A percentile compares a stretch with the other conserved stretches of the same genome.
These are phyloP conservation scores for Cyanidium caldarium DNA, from an alignment of 23 red algal genomes.

Conservation along the genomic window DNA sequence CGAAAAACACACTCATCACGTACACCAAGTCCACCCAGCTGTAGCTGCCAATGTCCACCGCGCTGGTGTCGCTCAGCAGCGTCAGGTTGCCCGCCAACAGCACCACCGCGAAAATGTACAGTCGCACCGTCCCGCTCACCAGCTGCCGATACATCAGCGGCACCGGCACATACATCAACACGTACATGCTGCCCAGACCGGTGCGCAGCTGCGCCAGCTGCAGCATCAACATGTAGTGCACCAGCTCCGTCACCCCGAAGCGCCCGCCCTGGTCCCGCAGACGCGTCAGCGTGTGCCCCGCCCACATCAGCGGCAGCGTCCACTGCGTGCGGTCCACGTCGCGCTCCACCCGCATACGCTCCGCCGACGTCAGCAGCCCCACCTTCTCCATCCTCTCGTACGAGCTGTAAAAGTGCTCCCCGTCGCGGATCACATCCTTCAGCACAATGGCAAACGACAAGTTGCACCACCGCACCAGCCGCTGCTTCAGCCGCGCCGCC, in stretches of 20 bases:
- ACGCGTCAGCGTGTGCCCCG: not conserved
- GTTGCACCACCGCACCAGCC: conserved; percentile 4
- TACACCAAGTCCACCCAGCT: conserved; percentile 1
- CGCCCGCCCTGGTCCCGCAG: not conserved
- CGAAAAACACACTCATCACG: not conserved
- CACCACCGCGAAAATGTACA: not conserved
- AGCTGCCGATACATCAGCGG: conserved; percentile 4
- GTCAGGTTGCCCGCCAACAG: not conserved
- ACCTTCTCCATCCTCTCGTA: not conserved
- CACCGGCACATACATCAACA: not conserved
- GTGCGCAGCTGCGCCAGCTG: not conserved
- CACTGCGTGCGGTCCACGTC: not conserved
- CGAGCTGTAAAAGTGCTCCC: not conserved
- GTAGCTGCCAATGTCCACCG: not conserved
- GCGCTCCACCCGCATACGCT: not conserved
- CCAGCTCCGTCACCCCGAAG: not conserved
- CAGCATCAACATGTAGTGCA: not conserved
- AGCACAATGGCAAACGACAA: not conserved
- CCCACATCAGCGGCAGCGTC: conserved; percentile 6
- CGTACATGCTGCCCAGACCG: conserved; percentile 6
- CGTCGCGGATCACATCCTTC: not conserved
- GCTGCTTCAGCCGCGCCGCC: not conserved
- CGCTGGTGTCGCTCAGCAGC: not conserved
- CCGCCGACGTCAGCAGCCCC: not conserved
- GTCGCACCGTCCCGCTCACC: not conserved